Percentiles rank a stretch among this genome's conserved stretches.
Evolutionary conservation across 31 red algal species (phyloP).

Genomic region (Asparagopsis taxiformis): DNA sequence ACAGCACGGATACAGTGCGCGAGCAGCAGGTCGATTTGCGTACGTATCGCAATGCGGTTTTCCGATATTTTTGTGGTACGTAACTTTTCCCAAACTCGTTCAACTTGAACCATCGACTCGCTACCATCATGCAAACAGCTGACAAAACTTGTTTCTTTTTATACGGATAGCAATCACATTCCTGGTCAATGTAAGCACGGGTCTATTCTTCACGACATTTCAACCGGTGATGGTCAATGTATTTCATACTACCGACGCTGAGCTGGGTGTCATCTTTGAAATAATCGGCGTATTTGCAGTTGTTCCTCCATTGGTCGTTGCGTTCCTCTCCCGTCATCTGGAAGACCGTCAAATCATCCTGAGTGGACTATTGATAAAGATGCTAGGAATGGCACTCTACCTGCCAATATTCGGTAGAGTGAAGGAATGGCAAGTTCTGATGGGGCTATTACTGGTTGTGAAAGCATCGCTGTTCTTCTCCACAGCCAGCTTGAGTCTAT

Average conservation of each 20-base stretch:
- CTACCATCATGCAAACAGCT: too few relatives aligned
- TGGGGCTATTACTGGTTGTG: constrained; percentile 61
- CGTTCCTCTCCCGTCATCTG: constrained; percentile 37
- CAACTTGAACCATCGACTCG: too few relatives aligned
- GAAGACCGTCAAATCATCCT: constrained; percentile 71
- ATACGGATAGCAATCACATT: constrained; percentile 8
- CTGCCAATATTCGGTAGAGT: constrained; percentile 58
- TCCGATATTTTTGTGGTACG: constrained; percentile 46
- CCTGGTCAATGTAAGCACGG: constrained; percentile 44
- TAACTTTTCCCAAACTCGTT: too few relatives aligned
- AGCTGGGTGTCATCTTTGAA: constrained; percentile 54
- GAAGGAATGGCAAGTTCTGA: constrained; percentile 65
- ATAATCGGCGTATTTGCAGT: constrained; percentile 52
- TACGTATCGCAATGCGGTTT: constrained; percentile 36
- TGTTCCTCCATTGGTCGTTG: constrained; percentile 55
- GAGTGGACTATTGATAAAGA: constrained; percentile 38
- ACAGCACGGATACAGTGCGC: not conserved
- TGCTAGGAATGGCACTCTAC: constrained; percentile 53
- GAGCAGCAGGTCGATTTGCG: constrained; percentile 22
- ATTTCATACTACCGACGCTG: constrained; percentile 47
- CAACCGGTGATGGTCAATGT: constrained; percentile 67
- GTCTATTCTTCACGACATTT: constrained; percentile 50
- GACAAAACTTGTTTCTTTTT: too few relatives aligned
- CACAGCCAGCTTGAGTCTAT: constrained; percentile 67
- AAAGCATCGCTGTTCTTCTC: constrained; percentile 74